Base-by-base conservation (phyloP, 805 yeast species). In the Priceomyces carsonii region DNA sequence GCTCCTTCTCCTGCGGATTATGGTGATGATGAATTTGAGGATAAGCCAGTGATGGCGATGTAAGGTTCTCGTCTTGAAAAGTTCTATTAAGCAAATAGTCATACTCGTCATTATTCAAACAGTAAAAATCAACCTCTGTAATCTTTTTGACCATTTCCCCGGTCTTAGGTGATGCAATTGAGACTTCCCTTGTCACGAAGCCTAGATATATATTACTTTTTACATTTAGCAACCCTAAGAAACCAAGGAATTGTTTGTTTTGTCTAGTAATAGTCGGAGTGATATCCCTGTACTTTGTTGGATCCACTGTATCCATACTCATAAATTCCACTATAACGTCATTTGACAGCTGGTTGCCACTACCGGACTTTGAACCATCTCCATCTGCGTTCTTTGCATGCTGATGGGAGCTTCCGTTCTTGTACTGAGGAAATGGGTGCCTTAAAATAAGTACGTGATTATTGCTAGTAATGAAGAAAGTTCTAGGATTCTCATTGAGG, bases 401-500 rank as follows among this genome's bases (percentile, higher is more conserved):
- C 27, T 59, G 46, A 29, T 38, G 45, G 38, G 44, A 49, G 33
- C 40, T 43, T 21, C 48, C 23, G 20, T 39, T 35, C 27, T 41
- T 50, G 30, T 58, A 54, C 3, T 44, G 45, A 8, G 72, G 71
- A 35, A 44, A 42, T 17, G 73, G 69, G 42, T 73, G 79, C 32
- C 81, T 68, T 31, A 88, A 67, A 3, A 82, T 66, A 40, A 88
- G 65, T 1, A 81, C 85, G 52, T 68, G 74, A 18, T 71, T 73
- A 28, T 73, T 70, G 14, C 82, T 73, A 3, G 79, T 75, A 3
- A 88, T 64, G 2, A 86, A 82, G 38, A 86, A 66, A 8, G 90
- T 74, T 36, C 96, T 66, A 2, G 93, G 91, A 21, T 67, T 56
- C 38, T 71, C 75, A 37, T 83, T 77, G 35, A 84, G 68, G 56